Evolutionary conservation across 2,329 filamentous ascomycete species (phyloP).

Genomic region (Trichophaea hybrida): DNA sequence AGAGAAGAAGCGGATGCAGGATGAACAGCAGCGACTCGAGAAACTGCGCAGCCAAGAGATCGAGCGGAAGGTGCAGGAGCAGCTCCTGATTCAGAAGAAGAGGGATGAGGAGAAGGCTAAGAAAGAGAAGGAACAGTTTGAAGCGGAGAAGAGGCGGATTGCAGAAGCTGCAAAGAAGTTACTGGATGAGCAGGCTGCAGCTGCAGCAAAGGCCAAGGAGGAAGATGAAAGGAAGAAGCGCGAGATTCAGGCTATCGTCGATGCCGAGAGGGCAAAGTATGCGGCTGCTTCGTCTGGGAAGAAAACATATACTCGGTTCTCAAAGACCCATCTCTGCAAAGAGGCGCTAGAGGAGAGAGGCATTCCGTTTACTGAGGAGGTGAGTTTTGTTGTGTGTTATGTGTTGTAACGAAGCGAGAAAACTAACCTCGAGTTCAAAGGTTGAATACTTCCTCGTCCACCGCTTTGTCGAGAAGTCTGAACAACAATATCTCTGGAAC

Average conservation of each 20-base stretch:
- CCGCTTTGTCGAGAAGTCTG: slow-evolving; percentile 22
- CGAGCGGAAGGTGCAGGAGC: slow-evolving; percentile 24
- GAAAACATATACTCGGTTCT: slow-evolving; percentile 23
- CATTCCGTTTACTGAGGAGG: slow-evolving; percentile 22
- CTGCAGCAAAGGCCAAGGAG: slow-evolving; percentile 29
- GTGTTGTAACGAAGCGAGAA: background rate
- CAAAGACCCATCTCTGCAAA: slow-evolving; percentile 22
- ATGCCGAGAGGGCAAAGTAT: slow-evolving; percentile 38
- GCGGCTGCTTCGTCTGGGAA: slow-evolving; percentile 36
- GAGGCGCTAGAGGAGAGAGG: slow-evolving; percentile 23
- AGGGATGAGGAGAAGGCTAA: slow-evolving; percentile 29
- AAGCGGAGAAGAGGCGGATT: slow-evolving; percentile 27
- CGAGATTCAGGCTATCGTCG: slow-evolving; percentile 39
- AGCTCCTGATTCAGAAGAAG: slow-evolving; percentile 22
- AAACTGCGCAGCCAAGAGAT: slow-evolving; percentile 24
- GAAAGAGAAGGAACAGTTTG: slow-evolving; percentile 35
- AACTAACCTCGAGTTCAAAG: slow-evolving; percentile 11
- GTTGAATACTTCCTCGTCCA: slow-evolving; percentile 22
- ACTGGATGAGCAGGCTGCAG: slow-evolving; percentile 35
- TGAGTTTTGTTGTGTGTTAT: slow-evolving; percentile 3
- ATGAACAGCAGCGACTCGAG: slow-evolving; percentile 27
- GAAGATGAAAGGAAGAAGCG: slow-evolving; percentile 32
- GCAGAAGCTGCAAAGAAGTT: slow-evolving; percentile 11
- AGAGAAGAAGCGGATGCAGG: slow-evolving; percentile 28
- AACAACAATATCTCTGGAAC: slow-evolving; percentile 23